Evolutionary conservation across 768 basidiomycete species (phyloP), one percentile per base, ranked within the genome.

Genomic region (Leucosporidium yakuticum): DNA sequence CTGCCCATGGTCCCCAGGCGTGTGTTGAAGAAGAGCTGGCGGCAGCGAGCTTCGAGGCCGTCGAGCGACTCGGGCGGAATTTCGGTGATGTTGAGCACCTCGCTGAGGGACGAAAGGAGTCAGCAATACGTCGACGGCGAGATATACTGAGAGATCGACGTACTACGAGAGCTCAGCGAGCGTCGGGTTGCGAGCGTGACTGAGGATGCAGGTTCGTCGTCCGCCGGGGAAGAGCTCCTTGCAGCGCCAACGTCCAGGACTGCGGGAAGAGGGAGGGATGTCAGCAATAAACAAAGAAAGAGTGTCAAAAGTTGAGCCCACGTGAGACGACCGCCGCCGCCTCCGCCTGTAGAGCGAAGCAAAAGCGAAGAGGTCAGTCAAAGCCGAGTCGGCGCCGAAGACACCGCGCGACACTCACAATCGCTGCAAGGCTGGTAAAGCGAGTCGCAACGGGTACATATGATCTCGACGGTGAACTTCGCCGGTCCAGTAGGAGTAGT

Each of bases 11-110:
- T 60, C 12, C 64, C 58, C 15, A 65, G 36, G 8, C 64, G 64
- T 8, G 64, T 60, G 25, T 65, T 50, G 58, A 65, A 65, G 64
- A 60, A 65, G n/a, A 65, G 29, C 23, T 60, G 49, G 49, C 64
- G 64, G 51, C 64, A 65, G 4, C 48, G 57, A 36, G 64, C 29
- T 20, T 57, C 31, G 12, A 50, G 34, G 31, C 32, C 32, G 21
- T 50, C 49, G 32, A 65, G 64, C 25, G 58, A 25, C 19, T 21
- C 19, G 23, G 64, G 29, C 0, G 64, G 36, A 23, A 65, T 34
- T 1, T 57, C 34, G 11, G 57, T 51, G 17, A 65, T 58, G 5
- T 32, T 32, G 19, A 17, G 25, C 2, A 65, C 23, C 47, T 53
- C 58, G 20, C 64, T 65, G 50, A 12, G 47, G 17, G 27, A 14